Evolutionary conservation across 1,284 basidiomycete genomes (phyloP).

Genomic region (Serendipita sp.): DNA sequence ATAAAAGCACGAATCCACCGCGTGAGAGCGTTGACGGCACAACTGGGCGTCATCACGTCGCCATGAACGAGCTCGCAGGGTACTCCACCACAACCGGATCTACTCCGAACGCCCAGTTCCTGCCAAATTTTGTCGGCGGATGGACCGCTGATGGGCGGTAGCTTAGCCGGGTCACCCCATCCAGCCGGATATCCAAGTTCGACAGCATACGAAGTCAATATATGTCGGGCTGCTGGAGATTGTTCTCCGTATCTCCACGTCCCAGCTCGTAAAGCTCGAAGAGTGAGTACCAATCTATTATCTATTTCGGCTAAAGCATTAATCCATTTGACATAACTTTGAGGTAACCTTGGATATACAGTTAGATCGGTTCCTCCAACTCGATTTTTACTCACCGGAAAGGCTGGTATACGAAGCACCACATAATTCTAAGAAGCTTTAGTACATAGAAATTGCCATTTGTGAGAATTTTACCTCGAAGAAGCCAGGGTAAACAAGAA

Average conservation of each 20-base stretch:
- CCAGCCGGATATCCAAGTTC: slow-evolving; percentile 42
- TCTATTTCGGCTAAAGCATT: slow-evolving; percentile 53
- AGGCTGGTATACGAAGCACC: slow-evolving; percentile 68
- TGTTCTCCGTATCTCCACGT: slow-evolving; percentile 40
- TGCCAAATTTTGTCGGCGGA: slow-evolving; percentile 39
- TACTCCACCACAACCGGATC: slow-evolving; percentile 45
- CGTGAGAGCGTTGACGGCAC: slow-evolving; percentile 39
- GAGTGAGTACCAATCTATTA: slow-evolving; percentile 34
- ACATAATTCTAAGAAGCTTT: slow-evolving; percentile 49
- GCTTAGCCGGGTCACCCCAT: slow-evolving; percentile 44
- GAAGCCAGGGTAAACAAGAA: slow-evolving; percentile 60
- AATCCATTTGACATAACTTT: slow-evolving; percentile 66
- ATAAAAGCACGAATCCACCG: slow-evolving; percentile 42
- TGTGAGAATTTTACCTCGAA: slow-evolving; percentile 34
- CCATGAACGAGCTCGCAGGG: slow-evolving; percentile 63
- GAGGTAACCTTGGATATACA: slow-evolving; percentile 37
- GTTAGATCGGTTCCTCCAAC: slow-evolving; percentile 5
- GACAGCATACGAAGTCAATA: slow-evolving; percentile 33
- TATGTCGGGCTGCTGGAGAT: slow-evolving; percentile 18
- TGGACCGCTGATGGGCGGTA: slow-evolving; percentile 47
- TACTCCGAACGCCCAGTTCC: slow-evolving; percentile 33
- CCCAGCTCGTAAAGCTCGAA: slow-evolving; percentile 38
- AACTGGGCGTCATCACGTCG: slow-evolving; percentile 36
- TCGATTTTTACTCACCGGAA: slow-evolving; percentile 32
- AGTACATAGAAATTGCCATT: not conserved